Conservation (phyloP, 495 filamentous ascomycete species). For the Talaromyces liani region DNA sequence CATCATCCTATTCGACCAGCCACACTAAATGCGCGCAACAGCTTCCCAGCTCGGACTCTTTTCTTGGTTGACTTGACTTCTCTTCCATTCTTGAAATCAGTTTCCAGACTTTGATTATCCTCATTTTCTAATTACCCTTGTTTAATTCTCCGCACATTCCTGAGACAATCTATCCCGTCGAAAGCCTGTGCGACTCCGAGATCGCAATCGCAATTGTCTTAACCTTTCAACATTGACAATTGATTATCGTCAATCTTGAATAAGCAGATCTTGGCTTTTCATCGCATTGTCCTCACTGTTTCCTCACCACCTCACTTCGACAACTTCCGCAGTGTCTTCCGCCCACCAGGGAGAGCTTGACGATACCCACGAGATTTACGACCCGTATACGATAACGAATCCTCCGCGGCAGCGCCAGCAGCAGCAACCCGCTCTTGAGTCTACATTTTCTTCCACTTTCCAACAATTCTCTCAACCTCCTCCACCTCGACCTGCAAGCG, state of each 20-base stretch:
- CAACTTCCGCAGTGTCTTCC: slow-evolving; percentile 35
- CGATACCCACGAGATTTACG: slow-evolving; percentile 56
- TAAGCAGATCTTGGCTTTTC: slow-evolving; percentile 7
- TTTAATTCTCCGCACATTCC: slow-evolving; percentile 7
- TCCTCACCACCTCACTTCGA: slow-evolving; percentile 13
- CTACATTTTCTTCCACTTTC: slow-evolving; percentile 24
- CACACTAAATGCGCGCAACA: slow-evolving; percentile 1
- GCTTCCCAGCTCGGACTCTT: background rate
- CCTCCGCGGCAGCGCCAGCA: slow-evolving; percentile 51
- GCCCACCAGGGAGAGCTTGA: slow-evolving; percentile 33
- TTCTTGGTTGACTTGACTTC: slow-evolving; percentile 1
- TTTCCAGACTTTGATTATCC: background rate
- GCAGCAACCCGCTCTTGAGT: slow-evolving; percentile 37
- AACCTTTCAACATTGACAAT: background rate
- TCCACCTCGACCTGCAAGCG: slow-evolving; percentile 40
- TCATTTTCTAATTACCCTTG: background rate
- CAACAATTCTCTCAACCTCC: slow-evolving; percentile 19
- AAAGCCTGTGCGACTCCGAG: background rate
- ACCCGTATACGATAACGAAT: slow-evolving; percentile 42
- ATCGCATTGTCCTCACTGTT: slow-evolving; percentile 30
- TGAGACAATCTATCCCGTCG: background rate
- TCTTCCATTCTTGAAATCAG: background rate
- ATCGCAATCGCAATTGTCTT: background rate
- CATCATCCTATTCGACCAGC: slow-evolving; percentile 11
- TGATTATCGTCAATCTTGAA: background rate